phyloP scores from a whole-genome alignment of 768 basidiomycete genomes.

The Tulasnella sp. region DNA sequence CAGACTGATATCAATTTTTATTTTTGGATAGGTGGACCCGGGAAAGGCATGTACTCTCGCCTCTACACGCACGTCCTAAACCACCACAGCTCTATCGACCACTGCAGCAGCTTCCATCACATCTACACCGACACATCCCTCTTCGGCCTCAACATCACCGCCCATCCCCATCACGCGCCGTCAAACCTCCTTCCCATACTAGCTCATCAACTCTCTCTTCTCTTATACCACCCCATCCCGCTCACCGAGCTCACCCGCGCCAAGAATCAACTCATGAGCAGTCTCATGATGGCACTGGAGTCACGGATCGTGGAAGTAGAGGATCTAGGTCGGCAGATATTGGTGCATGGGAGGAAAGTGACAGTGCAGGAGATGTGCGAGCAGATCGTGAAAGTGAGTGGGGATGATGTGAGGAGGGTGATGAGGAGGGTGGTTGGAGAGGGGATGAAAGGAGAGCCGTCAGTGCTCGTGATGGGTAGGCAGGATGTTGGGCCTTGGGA shows the following conservation, averaged over 20 bases:
- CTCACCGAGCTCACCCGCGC: slow-evolving; percentile 67
- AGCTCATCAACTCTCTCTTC: slow-evolving; percentile 72
- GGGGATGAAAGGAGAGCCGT: slow-evolving; percentile 24
- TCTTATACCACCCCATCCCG: slow-evolving; percentile 58
- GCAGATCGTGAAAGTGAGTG: slow-evolving; percentile 65
- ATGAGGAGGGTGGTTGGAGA: slow-evolving; percentile 66
- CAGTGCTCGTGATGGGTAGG: slow-evolving; percentile 74
- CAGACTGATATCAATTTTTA: not conserved
- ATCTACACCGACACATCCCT: slow-evolving; percentile 91
- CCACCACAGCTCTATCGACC: slow-evolving; percentile 85
- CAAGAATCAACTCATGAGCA: slow-evolving; percentile 90
- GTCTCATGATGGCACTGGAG: slow-evolving; percentile 89
- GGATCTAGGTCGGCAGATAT: slow-evolving; percentile 83
- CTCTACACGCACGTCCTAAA: slow-evolving; percentile 94
- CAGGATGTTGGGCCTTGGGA: slow-evolving; percentile 63
- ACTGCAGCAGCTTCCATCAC: slow-evolving; percentile 95
- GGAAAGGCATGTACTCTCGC: slow-evolving; percentile 98
- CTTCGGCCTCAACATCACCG: slow-evolving; percentile 83
- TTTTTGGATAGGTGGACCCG: slow-evolving; percentile 61
- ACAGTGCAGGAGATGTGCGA: slow-evolving; percentile 84
- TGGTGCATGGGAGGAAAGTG: slow-evolving; percentile 78
- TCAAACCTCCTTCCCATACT: slow-evolving; percentile 71
- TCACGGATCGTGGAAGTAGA: slow-evolving; percentile 76
- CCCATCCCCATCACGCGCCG: slow-evolving; percentile 45
- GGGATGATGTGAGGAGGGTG: slow-evolving; percentile 60